These are phyloP conservation scores for Rhizophora apiculata DNA, from an alignment of 345 rosid species.

Conservation along the genomic window DNA sequence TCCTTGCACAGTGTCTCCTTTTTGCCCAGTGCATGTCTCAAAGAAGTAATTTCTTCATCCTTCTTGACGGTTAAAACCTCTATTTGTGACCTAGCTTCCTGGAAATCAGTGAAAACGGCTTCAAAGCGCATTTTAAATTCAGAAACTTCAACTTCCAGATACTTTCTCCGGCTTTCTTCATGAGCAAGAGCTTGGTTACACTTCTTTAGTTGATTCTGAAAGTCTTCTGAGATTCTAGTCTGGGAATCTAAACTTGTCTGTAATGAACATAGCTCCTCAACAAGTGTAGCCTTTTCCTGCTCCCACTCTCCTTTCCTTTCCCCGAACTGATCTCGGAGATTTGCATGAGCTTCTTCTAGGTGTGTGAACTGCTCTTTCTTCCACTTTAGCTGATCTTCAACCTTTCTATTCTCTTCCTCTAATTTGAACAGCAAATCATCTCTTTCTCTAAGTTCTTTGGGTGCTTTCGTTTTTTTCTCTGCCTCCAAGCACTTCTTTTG, in stretches of 20 bases:
- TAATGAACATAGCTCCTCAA: not conserved
- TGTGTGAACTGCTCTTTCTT: slow-evolving; percentile 3
- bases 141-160: slow-evolving; percentile 5
- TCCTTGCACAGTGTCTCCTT: not conserved
- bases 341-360: slow-evolving; percentile 1
- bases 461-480: not conserved
- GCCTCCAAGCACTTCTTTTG: not conserved
- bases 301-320: not conserved
- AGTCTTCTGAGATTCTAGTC: not conserved
- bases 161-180: slow-evolving; percentile 2
- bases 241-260: not conserved
- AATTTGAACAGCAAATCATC: not conserved
- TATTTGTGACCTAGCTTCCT: slow-evolving; percentile 6
- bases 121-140: slow-evolving; percentile 11
- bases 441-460: slow-evolving; percentile 3
- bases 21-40: slow-evolving; percentile 3
- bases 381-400: not conserved
- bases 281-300: not conserved
- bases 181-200: slow-evolving; percentile 13
- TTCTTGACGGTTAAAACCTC: slow-evolving; percentile 5
- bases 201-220: not conserved
- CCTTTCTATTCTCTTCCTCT: slow-evolving; percentile 4
- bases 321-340: not conserved
- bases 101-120: slow-evolving; percentile 3
- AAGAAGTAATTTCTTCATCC: slow-evolving; percentile 4